Percentiles rank a stretch among this genome's conserved stretches.
phyloP scores from a whole-genome alignment of 106 monocot genomes.

The Dendrobium officinale region DNA sequence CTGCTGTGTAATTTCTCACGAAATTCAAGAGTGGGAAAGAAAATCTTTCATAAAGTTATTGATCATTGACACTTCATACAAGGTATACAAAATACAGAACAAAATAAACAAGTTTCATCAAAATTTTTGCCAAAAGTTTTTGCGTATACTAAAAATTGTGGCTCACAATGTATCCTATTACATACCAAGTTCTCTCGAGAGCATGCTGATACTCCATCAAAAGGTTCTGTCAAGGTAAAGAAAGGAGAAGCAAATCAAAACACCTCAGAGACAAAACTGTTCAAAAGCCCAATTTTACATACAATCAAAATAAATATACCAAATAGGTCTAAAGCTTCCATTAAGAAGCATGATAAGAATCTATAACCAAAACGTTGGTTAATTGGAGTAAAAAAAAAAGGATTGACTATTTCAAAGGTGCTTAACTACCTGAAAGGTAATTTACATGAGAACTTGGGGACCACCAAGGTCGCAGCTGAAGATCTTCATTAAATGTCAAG shows the following conservation, averaged over 20 bases:
- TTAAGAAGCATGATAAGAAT: slow-evolving; percentile 3
- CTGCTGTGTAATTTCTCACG: not conserved
- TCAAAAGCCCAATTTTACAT: not conserved
- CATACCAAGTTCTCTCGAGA: slow-evolving; percentile 40
- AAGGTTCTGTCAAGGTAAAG: slow-evolving; percentile 44
- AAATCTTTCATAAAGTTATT: not conserved
- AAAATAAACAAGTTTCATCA: not conserved
- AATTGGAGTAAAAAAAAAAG: not conserved
- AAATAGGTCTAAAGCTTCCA: not conserved
- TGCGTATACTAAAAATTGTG: not conserved
- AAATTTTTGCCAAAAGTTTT: not conserved
- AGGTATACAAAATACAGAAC: not conserved
- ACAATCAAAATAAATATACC: not conserved
- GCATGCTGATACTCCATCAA: slow-evolving; percentile 31
- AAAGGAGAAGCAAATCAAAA: not conserved
- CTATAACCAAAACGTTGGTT: not conserved
- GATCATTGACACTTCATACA: not conserved
- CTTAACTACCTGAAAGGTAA: slow-evolving; percentile 48
- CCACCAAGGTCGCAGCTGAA: slow-evolving; percentile 91
- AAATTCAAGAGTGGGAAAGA: not conserved
- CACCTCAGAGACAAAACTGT: not conserved
- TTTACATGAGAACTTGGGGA: slow-evolving; percentile 57
- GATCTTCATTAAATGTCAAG: slow-evolving; percentile 83
- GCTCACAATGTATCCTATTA: not conserved
- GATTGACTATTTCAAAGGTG: not conserved